Evolutionary conservation across 371 early-diverging fungal genomes (phyloP).

Genomic region (Syncephalastrum racemosum): DNA sequence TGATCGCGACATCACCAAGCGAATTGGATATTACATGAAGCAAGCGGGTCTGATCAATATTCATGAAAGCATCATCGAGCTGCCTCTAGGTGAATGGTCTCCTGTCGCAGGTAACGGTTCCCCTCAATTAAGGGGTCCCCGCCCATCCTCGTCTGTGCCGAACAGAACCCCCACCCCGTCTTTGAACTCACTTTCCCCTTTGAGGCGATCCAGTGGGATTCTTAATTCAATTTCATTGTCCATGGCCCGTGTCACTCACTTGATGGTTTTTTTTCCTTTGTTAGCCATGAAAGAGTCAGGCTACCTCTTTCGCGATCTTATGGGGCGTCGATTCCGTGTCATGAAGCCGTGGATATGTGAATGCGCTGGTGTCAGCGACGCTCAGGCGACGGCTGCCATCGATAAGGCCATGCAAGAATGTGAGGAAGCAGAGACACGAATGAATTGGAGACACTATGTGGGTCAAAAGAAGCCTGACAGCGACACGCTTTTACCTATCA

Average conservation of each 20-base stretch:
- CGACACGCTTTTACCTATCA: neutral
- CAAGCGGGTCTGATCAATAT: conserved; percentile 9
- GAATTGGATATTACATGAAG: neutral
- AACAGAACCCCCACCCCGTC: too few relatives aligned
- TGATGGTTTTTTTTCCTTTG: neutral
- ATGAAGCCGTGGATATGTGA: conserved; percentile 11
- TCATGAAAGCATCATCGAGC: conserved; percentile 14
- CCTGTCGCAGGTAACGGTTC: conserved; percentile 11
- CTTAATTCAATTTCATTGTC: too few relatives aligned
- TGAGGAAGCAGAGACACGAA: conserved; percentile 19
- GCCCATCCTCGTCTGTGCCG: neutral
- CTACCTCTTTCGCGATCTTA: conserved; percentile 22
- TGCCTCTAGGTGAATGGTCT: conserved; percentile 22
- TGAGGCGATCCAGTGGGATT: too few relatives aligned
- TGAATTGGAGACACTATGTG: conserved; percentile 20
- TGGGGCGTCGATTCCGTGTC: conserved; percentile 16
- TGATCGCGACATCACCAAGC: conserved; percentile 3
- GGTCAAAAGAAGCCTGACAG: conserved; percentile 10
- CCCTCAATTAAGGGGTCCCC: too few relatives aligned
- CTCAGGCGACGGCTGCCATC: conserved; percentile 5
- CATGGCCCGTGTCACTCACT: too few relatives aligned
- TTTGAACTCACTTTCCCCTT: neutral
- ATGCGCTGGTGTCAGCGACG: conserved; percentile 3
- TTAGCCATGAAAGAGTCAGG: conserved; percentile 19
- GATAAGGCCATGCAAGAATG: conserved; percentile 18